Conservation (phyloP, 2,329 filamentous ascomycete species). For the Tricladium varicosporioides region DNA sequence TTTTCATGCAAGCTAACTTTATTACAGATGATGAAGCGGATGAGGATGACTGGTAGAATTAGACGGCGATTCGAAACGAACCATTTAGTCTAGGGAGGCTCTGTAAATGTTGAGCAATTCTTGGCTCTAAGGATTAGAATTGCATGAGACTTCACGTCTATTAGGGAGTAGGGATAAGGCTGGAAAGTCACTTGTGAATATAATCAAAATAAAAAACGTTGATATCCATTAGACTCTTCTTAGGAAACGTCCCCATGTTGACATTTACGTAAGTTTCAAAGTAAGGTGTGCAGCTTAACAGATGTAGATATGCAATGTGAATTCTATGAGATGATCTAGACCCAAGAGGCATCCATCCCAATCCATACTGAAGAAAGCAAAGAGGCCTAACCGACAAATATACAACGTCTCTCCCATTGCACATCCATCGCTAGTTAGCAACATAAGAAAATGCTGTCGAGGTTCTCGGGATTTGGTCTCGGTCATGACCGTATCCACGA, state of each 20-base stretch:
- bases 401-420: conserved; percentile 51
- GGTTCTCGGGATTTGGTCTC: conserved; percentile 30
- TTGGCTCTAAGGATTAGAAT: conserved; percentile 9
- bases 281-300: too few species aligned
- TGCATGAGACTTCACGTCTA: conserved; percentile 10
- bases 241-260: too few species aligned
- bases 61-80: conserved; percentile 3
- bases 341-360: background rate
- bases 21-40: conserved; percentile 70
- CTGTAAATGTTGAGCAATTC: conserved; percentile 10
- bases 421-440: conserved; percentile 28
- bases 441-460: conserved; percentile 36
- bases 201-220: conserved; percentile 6
- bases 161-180: background rate
- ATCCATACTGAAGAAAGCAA: conserved; percentile 11
- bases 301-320: conserved; percentile 13
- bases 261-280: too few species aligned
- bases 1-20: conserved; percentile 30
- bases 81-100: conserved; percentile 7
- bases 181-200: conserved; percentile 15
- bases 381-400: conserved; percentile 25
- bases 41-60: conserved; percentile 67
- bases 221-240: background rate
- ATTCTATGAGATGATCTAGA: conserved; percentile 24
- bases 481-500: conserved; percentile 29